Percentiles rank a stretch among this genome's conserved stretches.
phyloP scores from a whole-genome alignment of 2,329 filamentous ascomycete species.

The Pseudocercospora ulei region DNA sequence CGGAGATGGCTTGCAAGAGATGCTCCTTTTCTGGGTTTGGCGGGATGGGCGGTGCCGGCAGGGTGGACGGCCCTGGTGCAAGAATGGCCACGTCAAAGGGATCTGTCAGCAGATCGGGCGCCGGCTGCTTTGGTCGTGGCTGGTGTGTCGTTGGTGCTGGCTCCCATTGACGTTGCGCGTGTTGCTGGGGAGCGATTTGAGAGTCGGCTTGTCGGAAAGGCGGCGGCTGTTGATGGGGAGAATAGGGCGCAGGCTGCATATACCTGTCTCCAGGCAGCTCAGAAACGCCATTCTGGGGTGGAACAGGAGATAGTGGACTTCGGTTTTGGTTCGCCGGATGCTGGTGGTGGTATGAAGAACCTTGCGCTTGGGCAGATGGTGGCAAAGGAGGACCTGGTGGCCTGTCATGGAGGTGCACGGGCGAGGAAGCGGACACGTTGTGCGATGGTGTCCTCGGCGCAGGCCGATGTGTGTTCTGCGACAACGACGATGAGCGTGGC shows the following conservation, averaged over 20 bases:
- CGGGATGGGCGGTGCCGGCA: slow-evolving; percentile 73
- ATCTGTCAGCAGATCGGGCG: slow-evolving; percentile 52
- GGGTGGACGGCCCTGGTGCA: slow-evolving; percentile 40
- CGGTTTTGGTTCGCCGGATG: slow-evolving; percentile 18
- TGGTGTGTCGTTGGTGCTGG: slow-evolving; percentile 14
- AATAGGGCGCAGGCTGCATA: slow-evolving; percentile 15
- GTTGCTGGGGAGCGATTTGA: slow-evolving; percentile 15
- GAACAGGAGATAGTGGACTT: slow-evolving; percentile 32
- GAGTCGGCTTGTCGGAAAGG: slow-evolving; percentile 1
- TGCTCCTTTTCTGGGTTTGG: slow-evolving; percentile 94
- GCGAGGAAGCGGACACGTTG: slow-evolving; percentile 4
- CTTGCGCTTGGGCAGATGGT: slow-evolving; percentile 35
- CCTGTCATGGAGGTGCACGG: slow-evolving; percentile 16
- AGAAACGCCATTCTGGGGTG: slow-evolving; percentile 23
- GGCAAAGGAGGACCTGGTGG: slow-evolving; percentile 13
- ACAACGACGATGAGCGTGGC: slow-evolving; percentile 16
- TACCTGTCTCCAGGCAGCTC: slow-evolving; percentile 21
- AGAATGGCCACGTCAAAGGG: slow-evolving; percentile 53
- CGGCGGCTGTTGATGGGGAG: slow-evolving; percentile 14
- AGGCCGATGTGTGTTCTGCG: slow-evolving; percentile 24
- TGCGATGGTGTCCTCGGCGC: slow-evolving; percentile 18
- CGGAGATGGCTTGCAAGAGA: slow-evolving; percentile 65
- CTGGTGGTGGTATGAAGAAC: slow-evolving; percentile 19
- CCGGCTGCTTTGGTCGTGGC: slow-evolving; percentile 32
- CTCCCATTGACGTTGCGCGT: slow-evolving; percentile 1